Evolutionary conservation across 2,329 filamentous ascomycete species (phyloP), one percentile per base, ranked within the genome.

Genomic region (Xylaria sp.): DNA sequence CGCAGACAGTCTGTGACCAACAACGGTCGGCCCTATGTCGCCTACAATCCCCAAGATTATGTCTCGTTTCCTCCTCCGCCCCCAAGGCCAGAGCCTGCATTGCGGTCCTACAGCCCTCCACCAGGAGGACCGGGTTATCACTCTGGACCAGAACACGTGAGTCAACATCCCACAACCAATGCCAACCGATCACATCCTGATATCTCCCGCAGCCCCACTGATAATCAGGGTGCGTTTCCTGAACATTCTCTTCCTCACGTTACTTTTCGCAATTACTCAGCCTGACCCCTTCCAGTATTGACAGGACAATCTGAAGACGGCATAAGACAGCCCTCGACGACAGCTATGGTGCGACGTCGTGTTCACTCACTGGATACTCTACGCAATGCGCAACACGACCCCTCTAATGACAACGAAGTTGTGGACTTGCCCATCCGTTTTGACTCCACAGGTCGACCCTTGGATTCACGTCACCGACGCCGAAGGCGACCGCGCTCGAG

Each of bases 161-260:
- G 70, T 72, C 67, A 60, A 64, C 58, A 61, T 65, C 65, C 67
- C 62, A 61, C 64, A 54, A 64, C 63, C 55, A 65, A 59, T 70
- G 67, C 66, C 62, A 70, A 56, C 57, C 64, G 60, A 59, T 60
- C 66, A 66, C 63, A 64, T 65, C 66, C 60, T 59, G 62, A 66
- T 64, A 59, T 53, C 61, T 64, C 66, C 63, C 64, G 64, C 68
- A 68, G 69, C 65, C 63, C 66, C 59, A 63, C 67, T 70, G 65
- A 63, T 68, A 64, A 68, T 67, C 65, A 72, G 69, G 70, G 71
- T 73, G 71, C 69, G 71, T 71, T 65, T 68, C 67, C 63, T 69
- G 67, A 68, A 67, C 66, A 66, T 66, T 61, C 44, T 47, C 39
- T 52, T 47, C 59, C 47, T 49, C 44, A 34, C n/a, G 30, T 46